These are phyloP conservation scores for Stachybotrys chlorohalonatus DNA, from an alignment of 2,329 filamentous ascomycete species.

Conservation along the genomic window DNA sequence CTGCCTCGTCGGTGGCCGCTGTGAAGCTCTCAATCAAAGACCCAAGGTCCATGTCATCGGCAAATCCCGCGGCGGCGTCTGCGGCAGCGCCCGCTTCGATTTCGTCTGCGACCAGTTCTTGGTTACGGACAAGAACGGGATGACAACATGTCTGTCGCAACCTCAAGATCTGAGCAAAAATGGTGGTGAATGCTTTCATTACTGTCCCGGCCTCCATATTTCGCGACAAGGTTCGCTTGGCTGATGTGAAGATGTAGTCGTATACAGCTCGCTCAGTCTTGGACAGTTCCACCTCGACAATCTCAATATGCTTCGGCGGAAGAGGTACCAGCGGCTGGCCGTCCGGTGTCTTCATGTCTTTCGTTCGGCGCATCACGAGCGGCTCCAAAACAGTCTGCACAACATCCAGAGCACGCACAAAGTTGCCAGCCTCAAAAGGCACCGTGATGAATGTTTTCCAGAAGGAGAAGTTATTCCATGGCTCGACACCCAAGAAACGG, in stretches of 20 bases:
- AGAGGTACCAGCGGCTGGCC: conserved; percentile 68
- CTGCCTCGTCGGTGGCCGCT: conserved; percentile 51
- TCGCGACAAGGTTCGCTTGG: conserved; percentile 73
- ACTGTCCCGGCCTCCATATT: conserved; percentile 89
- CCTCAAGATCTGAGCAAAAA: conserved; percentile 91
- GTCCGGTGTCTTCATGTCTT: conserved; percentile 94
- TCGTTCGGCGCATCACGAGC: conserved; percentile 87
- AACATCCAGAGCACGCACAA: conserved; percentile 86
- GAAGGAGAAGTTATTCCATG: conserved; percentile 98
- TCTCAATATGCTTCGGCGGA: conserved; percentile 71
- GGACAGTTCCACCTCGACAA: conserved; percentile 81
- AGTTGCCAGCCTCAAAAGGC: conserved; percentile 92
- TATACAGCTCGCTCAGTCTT: conserved; percentile 84
- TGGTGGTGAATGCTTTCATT: conserved; percentile 91
- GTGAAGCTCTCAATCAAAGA: conserved; percentile 80
- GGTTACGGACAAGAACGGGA: conserved; percentile 79
- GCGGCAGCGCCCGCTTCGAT: conserved; percentile 66
- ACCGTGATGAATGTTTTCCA: conserved; percentile 99
- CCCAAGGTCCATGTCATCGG: conserved; percentile 93
- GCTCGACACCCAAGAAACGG: conserved; percentile 85
- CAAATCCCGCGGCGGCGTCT: conserved; percentile 71
- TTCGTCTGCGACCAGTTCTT: conserved; percentile 77
- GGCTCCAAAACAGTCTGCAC: conserved; percentile 96
- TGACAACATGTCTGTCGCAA: conserved; percentile 93
- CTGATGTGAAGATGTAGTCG: conserved; percentile 76